Evolutionary conservation across 495 filamentous ascomycete genomes (phyloP).

Genomic region (Podospora australis): DNA sequence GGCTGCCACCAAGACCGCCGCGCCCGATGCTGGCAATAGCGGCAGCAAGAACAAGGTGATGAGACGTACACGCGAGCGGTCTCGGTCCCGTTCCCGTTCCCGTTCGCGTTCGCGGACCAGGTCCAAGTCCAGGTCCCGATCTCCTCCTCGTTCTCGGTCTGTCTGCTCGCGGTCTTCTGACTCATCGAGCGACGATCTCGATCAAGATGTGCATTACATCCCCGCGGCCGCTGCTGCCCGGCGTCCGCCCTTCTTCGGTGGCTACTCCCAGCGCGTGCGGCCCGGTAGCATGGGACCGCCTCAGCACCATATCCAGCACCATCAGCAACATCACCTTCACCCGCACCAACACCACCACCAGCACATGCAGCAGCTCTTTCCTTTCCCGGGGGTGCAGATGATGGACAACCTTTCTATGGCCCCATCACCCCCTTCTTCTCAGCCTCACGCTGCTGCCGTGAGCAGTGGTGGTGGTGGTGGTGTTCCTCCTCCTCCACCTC

Average conservation of each 20-base stretch:
- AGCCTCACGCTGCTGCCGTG: too few species aligned
- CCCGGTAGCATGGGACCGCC: not conserved
- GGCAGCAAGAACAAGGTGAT: conserved; percentile 6
- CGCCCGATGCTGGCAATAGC: not conserved
- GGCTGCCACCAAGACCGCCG: not conserved
- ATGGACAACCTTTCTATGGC: too few species aligned
- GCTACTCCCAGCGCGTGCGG: not conserved
- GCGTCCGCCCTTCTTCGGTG: conserved; percentile 1
- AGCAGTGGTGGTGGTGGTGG: not conserved
- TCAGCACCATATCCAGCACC: not conserved
- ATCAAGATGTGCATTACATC: not conserved
- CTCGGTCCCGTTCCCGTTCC: conserved; percentile 16
- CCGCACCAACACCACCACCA: conserved; percentile 1
- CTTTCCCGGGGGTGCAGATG: too few species aligned
- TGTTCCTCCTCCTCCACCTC: not conserved
- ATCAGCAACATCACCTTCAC: not conserved
- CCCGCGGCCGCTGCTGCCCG: not conserved
- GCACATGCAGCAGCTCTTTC: not conserved
- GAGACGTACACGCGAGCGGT: too few species aligned
- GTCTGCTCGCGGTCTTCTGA: conserved; percentile 4
- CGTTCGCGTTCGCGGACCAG: conserved; percentile 14
- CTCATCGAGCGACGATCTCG: not conserved
- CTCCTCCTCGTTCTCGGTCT: conserved; percentile 28
- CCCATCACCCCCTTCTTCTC: too few species aligned
- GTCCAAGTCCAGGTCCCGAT: conserved; percentile 15